Base-by-base conservation (phyloP, 305 asterid genomes). In the Lippia alba region DNA sequence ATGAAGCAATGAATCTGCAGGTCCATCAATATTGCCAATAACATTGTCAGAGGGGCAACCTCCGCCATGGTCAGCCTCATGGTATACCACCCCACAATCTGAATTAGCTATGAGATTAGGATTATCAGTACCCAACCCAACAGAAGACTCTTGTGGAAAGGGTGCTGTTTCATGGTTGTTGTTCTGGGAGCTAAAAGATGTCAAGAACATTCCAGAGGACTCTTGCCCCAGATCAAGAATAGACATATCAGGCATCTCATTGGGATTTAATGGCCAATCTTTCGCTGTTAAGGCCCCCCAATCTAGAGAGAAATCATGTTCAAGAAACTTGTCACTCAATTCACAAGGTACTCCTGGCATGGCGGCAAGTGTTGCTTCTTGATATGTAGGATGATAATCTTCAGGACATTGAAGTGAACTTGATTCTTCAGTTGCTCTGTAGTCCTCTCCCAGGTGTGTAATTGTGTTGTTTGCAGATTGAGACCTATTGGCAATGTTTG, bases 201-300 rank as follows among this genome's bases (percentile, higher is more conserved):
- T 76, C 82, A 83, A 41, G 78, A 84, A 79, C 66, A 76, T 62
- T 56, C 78, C 91, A 2, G 87, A 72, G 66, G 92, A 74, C 63
- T 81, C 96, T 66, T 82, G 91, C 62, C 86, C 89, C 53, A 80
- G 66, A 69, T 89, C 94, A 63, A 89, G 74, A 46, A 85, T 77
- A 76, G 96, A 69, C 76, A 86, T 74, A 72, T 86, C 86, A 7
- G 91, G 87, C 69, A 89, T 74, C 64, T 89, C 92, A 75, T 79
- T 82, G 15, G 88, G 79, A 81, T 81, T 83, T 56, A 83, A 66
- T 66, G 67, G 89, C 91, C 96, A 92, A 75, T 92, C 96, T 76
- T 72, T 88, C 56, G 74, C 87, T 30, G 78, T 24, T 45, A 87
- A 84, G 64, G 84, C 12, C 34, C 76, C 84, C 94, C 96, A 89